phyloP scores from a whole-genome alignment of 176 grass and related monocot genomes.

The Areca catechu region DNA sequence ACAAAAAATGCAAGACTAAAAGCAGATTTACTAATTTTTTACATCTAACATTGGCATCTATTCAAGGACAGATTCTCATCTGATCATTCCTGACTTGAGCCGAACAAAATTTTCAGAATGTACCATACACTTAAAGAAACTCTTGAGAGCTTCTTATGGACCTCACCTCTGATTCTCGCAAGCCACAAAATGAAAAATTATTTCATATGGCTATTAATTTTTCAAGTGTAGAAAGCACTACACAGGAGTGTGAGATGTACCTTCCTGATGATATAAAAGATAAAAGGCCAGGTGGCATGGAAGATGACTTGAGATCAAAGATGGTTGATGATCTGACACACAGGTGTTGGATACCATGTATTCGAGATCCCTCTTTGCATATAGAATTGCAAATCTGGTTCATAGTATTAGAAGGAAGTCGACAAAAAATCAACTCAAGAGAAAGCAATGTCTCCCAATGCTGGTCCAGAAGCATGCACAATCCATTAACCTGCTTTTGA shows the following conservation, averaged over 20 bases:
- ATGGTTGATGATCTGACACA: slow-evolving; percentile 38
- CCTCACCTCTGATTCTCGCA: slow-evolving; percentile 1
- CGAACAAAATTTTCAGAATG: too few species aligned
- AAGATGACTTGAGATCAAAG: slow-evolving; percentile 24
- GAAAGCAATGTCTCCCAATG: slow-evolving; percentile 40
- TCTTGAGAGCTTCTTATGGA: too few species aligned
- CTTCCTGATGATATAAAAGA: slow-evolving; percentile 39
- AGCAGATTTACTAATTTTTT: too few species aligned
- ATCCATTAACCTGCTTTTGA: slow-evolving; percentile 30
- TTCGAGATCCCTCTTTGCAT: slow-evolving; percentile 17
- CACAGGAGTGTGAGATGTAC: slow-evolving; percentile 28
- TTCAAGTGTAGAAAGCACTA: slow-evolving; percentile 6
- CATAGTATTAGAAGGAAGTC: slow-evolving; percentile 36
- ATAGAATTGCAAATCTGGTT: slow-evolving; percentile 39
- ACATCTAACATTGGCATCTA: too few species aligned
- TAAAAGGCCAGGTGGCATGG: slow-evolving; percentile 24
- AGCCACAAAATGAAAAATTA: not conserved
- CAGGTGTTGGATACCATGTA: slow-evolving; percentile 28
- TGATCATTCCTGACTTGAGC: too few species aligned
- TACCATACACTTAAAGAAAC: too few species aligned
- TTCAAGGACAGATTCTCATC: too few species aligned
- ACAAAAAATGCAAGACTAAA: too few species aligned
- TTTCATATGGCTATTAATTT: too few species aligned
- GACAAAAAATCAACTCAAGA: slow-evolving; percentile 49
- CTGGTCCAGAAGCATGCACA: slow-evolving; percentile 34